Evolutionary conservation across 139 green algal genomes (phyloP).

Genomic region (Coccomyxa sp.): DNA sequence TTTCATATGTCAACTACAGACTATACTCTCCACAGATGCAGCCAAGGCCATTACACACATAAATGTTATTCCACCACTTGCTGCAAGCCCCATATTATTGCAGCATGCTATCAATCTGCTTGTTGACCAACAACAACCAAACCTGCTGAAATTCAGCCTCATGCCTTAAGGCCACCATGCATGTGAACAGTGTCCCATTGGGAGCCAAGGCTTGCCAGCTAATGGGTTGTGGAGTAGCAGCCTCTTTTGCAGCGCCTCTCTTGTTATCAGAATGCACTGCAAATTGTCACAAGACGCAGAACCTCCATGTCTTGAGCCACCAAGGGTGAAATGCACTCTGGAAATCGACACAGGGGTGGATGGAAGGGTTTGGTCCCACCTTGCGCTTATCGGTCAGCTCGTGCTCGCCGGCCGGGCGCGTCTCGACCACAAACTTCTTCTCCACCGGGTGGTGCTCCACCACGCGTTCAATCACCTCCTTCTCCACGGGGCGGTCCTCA

Average conservation of each 20-base stretch:
- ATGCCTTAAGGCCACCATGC: too few relatives aligned
- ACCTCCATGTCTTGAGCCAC: neutral
- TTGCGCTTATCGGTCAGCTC: neutral
- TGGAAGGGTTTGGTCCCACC: neutral
- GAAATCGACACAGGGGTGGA: neutral
- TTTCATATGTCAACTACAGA: neutral
- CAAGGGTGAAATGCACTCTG: neutral
- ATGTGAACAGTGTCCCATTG: too few relatives aligned
- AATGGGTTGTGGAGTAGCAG: neutral
- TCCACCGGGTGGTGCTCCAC: conserved; percentile 39
- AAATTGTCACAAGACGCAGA: too few relatives aligned
- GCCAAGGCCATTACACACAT: neutral
- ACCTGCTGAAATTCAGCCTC: too few relatives aligned
- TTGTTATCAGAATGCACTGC: neutral
- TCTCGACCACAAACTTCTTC: conserved; percentile 44
- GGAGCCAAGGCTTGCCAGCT: too few relatives aligned
- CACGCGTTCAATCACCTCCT: conserved; percentile 24
- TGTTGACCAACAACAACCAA: too few relatives aligned
- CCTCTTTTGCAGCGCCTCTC: neutral
- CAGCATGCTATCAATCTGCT: too few relatives aligned
- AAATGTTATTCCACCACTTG: too few relatives aligned
- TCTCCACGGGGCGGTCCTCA: conserved; percentile 35
- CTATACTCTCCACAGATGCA: neutral
- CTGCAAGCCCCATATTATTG: too few relatives aligned
- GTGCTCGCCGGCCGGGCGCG: conserved; percentile 6